These are phyloP conservation scores for Paraphaeosphaeria sporulosa DNA, from an alignment of 2,329 filamentous ascomycete genomes.

Conservation along the genomic window DNA sequence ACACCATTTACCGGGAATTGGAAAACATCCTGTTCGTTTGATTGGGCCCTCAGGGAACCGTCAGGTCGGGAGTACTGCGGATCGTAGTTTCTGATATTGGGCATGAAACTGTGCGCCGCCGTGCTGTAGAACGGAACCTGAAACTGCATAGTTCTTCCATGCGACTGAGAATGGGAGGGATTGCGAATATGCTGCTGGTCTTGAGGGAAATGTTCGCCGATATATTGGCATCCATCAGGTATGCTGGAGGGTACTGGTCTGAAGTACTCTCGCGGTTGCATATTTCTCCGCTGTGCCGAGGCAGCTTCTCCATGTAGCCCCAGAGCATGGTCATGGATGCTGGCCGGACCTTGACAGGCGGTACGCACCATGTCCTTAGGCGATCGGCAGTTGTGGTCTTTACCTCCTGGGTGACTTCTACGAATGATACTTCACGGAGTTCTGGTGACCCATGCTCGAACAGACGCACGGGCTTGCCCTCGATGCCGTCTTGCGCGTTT, in stretches of 20 bases:
- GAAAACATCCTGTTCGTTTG: too few species aligned
- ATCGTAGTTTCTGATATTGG: not conserved
- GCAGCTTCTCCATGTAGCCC: not conserved
- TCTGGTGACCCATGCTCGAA: conserved; percentile 21
- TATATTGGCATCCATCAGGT: not conserved
- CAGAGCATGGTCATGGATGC: not conserved
- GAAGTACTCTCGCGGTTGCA: not conserved
- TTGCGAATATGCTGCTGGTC: not conserved
- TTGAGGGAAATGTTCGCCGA: not conserved
- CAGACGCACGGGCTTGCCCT: conserved; percentile 25
- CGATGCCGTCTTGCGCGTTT: conserved; percentile 10
- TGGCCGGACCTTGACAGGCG: conserved; percentile 9
- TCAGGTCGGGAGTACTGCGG: too few species aligned
- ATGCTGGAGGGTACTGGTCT: too few species aligned
- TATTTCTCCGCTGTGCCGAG: not conserved
- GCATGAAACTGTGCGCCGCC: not conserved
- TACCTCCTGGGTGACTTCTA: conserved; percentile 21
- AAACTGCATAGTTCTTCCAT: not conserved
- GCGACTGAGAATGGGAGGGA: not conserved
- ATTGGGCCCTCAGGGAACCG: too few species aligned
- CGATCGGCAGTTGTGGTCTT: conserved; percentile 1
- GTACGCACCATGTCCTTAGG: conserved; percentile 30
- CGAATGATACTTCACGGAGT: conserved; percentile 27
- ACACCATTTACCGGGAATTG: not conserved
- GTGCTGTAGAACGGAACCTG: too few species aligned